A percentile compares a stretch with the other conserved stretches of the same genome.
Conservation (phyloP, 805 yeast species). For the Metschnikowia kunwiensis region DNA sequence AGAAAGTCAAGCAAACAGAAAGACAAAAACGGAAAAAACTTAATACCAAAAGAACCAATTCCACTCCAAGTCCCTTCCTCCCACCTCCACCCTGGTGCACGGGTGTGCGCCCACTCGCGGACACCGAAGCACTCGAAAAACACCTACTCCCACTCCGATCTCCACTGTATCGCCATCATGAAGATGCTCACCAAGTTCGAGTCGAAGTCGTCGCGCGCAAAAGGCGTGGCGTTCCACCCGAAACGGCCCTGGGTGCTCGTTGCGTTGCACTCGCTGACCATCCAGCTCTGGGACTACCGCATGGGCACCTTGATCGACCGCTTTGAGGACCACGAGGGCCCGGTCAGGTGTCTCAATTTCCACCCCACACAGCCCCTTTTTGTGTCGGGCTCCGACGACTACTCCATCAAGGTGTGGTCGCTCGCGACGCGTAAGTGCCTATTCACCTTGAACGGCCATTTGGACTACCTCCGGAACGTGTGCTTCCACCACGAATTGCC, state of each 20-base stretch:
- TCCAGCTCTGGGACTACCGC: conserved; percentile 98
- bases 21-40: no score
- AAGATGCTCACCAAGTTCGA: conserved; percentile 64
- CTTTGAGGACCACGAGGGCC: conserved; percentile 98
- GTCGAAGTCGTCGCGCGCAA: conserved; percentile 96
- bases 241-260: conserved; percentile 94
- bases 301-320: conserved; percentile 97
- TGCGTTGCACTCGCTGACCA: conserved; percentile 94
- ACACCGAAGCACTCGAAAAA: no score
- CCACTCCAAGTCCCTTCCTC: no score
- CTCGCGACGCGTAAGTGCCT: conserved; percentile 85
- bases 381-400: conserved; percentile 97
- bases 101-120: no score
- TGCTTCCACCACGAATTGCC: conserved; percentile 95
- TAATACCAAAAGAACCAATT: not conserved
- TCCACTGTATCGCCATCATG: conserved; percentile 13
- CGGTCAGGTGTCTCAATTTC: conserved; percentile 91
- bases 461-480: conserved; percentile 93
- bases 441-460: conserved; percentile 88
- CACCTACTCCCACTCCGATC: conserved; percentile 4
- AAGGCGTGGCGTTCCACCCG: conserved; percentile 97
- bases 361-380: conserved; percentile 98
- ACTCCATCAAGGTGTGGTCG: conserved; percentile 94
- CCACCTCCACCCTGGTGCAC: conserved; percentile 10
- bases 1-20: no score